Evolutionary conservation across 768 basidiomycete species (phyloP).

Genomic region (Rickenella mellea): DNA sequence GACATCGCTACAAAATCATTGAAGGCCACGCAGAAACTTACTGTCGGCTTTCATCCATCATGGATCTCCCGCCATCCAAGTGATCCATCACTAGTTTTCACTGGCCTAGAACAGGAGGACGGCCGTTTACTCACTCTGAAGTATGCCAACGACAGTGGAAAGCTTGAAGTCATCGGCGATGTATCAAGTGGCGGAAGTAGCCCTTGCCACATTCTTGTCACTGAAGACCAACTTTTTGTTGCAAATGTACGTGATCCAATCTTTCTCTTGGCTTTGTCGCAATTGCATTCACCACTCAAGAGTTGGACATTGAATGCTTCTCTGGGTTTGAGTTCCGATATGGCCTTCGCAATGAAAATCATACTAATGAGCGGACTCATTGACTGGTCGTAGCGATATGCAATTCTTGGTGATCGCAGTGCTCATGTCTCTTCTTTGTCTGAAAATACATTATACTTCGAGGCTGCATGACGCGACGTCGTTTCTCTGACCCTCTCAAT

Average conservation of each 20-base stretch:
- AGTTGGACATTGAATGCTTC: too few relatives aligned
- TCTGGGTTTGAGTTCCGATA: too few relatives aligned
- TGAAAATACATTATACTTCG: too few relatives aligned
- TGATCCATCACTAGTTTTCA: slow-evolving; percentile 49
- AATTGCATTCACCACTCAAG: slow-evolving; percentile 1
- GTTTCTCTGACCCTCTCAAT: too few relatives aligned
- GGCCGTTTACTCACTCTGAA: slow-evolving; percentile 55
- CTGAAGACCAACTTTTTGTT: slow-evolving; percentile 48
- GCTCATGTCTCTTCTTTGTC: too few relatives aligned
- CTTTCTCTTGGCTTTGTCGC: neutral
- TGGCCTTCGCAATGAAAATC: too few relatives aligned
- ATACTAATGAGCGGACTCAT: too few relatives aligned
- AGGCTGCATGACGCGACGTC: too few relatives aligned
- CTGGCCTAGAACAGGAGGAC: slow-evolving; percentile 58
- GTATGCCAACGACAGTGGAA: slow-evolving; percentile 39
- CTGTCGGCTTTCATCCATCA: slow-evolving; percentile 57
- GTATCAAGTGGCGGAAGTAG: slow-evolving; percentile 46
- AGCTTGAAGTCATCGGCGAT: slow-evolving; percentile 39
- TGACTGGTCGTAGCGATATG: too few relatives aligned
- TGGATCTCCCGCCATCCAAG: slow-evolving; percentile 62
- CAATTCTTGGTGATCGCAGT: too few relatives aligned
- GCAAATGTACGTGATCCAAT: slow-evolving; percentile 53
- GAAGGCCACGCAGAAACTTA: slow-evolving; percentile 30
- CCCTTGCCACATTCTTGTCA: slow-evolving; percentile 56
- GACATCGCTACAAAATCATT: slow-evolving; percentile 40